Percentiles rank a stretch among this genome's conserved stretches.
phyloP scores from a whole-genome alignment of 2,329 filamentous ascomycete species.

The Aspergillus texensis region DNA sequence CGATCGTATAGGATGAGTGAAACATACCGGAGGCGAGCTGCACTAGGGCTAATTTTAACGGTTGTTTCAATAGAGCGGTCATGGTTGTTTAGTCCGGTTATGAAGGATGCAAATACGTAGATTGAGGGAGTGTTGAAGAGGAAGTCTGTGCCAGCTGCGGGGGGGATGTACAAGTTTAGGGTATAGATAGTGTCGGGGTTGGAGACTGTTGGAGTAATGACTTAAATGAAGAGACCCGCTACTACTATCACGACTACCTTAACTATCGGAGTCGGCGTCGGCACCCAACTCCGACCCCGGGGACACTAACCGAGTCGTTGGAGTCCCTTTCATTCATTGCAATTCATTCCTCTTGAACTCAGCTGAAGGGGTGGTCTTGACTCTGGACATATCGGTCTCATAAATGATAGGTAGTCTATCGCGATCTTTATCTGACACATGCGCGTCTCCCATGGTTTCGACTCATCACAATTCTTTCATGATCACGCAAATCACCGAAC shows the following conservation, averaged over 20 bases:
- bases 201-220: conserved; percentile 3
- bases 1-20: background rate
- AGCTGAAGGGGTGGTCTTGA: background rate
- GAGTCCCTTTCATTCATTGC: background rate
- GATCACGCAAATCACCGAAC: background rate
- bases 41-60: conserved; percentile 77
- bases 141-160: background rate
- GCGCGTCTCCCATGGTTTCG: background rate
- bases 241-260: background rate
- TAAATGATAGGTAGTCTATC: background rate
- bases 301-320: background rate
- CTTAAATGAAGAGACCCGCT: background rate
- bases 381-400: background rate
- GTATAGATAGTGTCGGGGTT: conserved; percentile 6
- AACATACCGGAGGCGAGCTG: conserved; percentile 72
- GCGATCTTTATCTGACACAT: background rate
- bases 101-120: background rate
- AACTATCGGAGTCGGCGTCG: background rate
- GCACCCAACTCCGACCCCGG: background rate
- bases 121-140: conserved; percentile 1
- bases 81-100: conserved; percentile 35
- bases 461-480: background rate
- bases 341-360: background rate
- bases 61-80: conserved; percentile 68
- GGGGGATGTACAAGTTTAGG: background rate